Percentiles rank a stretch among this genome's conserved stretches.
Conservation (phyloP, 108 stramenopile species). For the Discostella stelligeroides region DNA sequence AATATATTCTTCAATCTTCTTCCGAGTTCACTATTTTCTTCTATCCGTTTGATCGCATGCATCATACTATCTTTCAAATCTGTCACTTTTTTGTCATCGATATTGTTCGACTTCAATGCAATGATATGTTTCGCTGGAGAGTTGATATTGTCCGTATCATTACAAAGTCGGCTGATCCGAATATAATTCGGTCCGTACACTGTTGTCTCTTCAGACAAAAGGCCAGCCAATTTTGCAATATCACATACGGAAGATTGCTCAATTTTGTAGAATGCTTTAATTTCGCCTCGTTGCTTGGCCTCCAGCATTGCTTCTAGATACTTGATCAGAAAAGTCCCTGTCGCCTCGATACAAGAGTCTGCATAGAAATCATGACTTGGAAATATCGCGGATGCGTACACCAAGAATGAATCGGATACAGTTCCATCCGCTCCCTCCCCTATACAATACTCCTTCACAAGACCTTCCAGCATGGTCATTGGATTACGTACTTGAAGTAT, state of each 20-base stretch:
- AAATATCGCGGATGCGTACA: slow-evolving; percentile 45
- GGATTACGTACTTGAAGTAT: slow-evolving; percentile 64
- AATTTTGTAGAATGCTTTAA: slow-evolving; percentile 44
- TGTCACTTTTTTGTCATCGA: slow-evolving; percentile 27
- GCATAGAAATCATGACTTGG: slow-evolving; percentile 29
- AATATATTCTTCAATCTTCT: slow-evolving; percentile 27
- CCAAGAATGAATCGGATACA: slow-evolving; percentile 38
- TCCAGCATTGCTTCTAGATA: slow-evolving; percentile 46
- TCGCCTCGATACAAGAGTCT: slow-evolving; percentile 55
- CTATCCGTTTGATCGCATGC: slow-evolving; percentile 47
- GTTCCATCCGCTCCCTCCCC: slow-evolving; percentile 41
- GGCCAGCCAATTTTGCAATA: slow-evolving; percentile 55
- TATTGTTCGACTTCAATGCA: slow-evolving; percentile 33
- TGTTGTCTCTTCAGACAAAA: slow-evolving; percentile 34
- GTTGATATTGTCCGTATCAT: slow-evolving; percentile 2
- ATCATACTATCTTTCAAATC: slow-evolving; percentile 56
- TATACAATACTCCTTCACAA: slow-evolving; percentile 57
- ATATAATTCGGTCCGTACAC: slow-evolving; percentile 54
- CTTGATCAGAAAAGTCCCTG: slow-evolving; percentile 43
- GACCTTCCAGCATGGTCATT: slow-evolving; percentile 45
- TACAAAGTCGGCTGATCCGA: slow-evolving; percentile 26
- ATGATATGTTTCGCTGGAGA: slow-evolving; percentile 22
- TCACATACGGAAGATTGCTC: slow-evolving; percentile 52
- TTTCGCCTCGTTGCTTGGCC: slow-evolving; percentile 33
- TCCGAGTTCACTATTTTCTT: slow-evolving; percentile 34